A percentile compares a stretch with the other conserved stretches of the same genome.
Conservation (phyloP, 768 basidiomycete species). For the Auriscalpium vulgare region DNA sequence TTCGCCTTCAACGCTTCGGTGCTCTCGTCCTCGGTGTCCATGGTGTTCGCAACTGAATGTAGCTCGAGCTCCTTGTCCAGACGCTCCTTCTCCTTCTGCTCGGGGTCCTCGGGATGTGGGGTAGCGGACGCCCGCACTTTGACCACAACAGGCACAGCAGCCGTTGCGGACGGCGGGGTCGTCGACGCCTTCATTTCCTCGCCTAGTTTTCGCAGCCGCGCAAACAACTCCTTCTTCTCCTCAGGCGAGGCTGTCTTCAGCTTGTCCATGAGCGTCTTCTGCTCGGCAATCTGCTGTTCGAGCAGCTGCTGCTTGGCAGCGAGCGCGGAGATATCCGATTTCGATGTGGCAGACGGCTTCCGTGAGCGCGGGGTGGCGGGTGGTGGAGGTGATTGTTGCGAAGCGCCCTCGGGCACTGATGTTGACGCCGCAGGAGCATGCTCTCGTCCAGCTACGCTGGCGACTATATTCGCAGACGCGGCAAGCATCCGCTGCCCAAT, state of each 20-base stretch:
- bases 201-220: conserved; percentile 62
- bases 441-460: conserved; percentile 44
- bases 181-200: conserved; percentile 61
- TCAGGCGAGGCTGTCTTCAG: conserved; percentile 53
- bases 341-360: conserved; percentile 28
- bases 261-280: conserved; percentile 75
- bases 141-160: conserved; percentile 14
- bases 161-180: conserved; percentile 22
- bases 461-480: conserved; percentile 70
- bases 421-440: conserved; percentile 9
- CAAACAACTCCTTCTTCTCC: conserved; percentile 77
- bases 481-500: conserved; percentile 71
- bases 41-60: conserved; percentile 35
- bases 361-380: conserved; percentile 23
- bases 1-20: conserved; percentile 69
- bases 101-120: conserved; percentile 34
- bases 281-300: conserved; percentile 81
- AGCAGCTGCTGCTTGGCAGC: conserved; percentile 70
- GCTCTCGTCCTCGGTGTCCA: conserved; percentile 40
- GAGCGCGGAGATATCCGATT: conserved; percentile 37
- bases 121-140: conserved; percentile 18
- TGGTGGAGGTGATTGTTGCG: conserved; percentile 20
- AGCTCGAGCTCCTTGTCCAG: conserved; percentile 82
- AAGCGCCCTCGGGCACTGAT: conserved; percentile 15
- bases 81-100: conserved; percentile 52